Evolutionary conservation across 495 filamentous ascomycete species (phyloP), one percentile per base, ranked within the genome.

Genomic region (Amniculicola lignicola): DNA sequence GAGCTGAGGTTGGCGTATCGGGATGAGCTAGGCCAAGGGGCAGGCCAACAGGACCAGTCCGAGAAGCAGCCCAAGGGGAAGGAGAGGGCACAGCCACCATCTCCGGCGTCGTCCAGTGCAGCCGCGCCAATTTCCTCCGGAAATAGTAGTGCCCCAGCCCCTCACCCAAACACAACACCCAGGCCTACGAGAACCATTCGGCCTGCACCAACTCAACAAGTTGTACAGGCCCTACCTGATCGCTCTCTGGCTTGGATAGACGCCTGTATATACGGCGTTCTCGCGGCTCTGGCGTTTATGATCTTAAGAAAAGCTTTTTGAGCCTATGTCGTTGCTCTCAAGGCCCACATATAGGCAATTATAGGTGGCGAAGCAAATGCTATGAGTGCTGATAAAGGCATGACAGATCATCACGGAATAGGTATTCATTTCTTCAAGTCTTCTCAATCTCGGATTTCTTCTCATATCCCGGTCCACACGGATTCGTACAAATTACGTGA

Each of bases 171-270:
- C 7, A 7, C 42, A 29, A 33, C 51, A 11, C 51, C 52, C 6
- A 35, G 15, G 1, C 58, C 58, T 4, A 51, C 45, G 12, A 39
- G 58, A 23, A 57, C 58, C 12, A 40, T 57, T 4, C 39, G 22
- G 3, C 22, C 44, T 2, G 27, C 45, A 7, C 45, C 23, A 39
- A 49, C 31, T 10, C 59, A 15, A 29, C 50, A 62, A 35, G 27
- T 46, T 15, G 52, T 44, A 11, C 51, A 54, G 6, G 61, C 67
- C 29, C 65, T 59, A 28, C 66, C 70, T 47, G 73, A 69, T 16
- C 75, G 66, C 31, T 71, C 79, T n/a, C 72, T 80, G 9, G 64
- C 74, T 6, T 84, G 82, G 82, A 64, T 85, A n/a, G 82, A 85
- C 65, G 71, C 77, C 46, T 59, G 78, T 24, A 85, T 85, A 48